Base-by-base conservation (phyloP, 2,329 filamentous ascomycete genomes). In the Acephala macrosclerotiorum region DNA sequence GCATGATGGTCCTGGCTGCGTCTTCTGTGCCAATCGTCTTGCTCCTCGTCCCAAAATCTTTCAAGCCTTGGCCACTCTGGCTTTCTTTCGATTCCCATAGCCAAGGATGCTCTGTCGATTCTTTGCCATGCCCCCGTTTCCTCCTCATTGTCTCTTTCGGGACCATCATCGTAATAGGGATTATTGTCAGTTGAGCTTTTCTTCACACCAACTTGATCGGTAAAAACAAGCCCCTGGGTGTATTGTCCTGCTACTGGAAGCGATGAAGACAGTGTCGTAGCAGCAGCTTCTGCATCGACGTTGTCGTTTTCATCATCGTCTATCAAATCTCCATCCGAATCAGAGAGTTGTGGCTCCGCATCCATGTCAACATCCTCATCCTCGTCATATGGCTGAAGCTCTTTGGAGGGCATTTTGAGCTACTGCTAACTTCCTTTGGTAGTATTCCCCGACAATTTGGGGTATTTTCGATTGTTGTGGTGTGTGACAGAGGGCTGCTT, bases 151-250 rank as follows among this genome's bases (percentile, higher is more conserved):
- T 2, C n/a, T 45, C 14, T 38, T 47, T 14, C n/a, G 8, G 36
- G 35, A 5, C 60, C 51, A 35, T 62, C 60, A 47, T 62, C 60
- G 40, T 62, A 62, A n/a, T 57, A 57, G 6, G 60, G 60, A n/a
- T 29, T 6, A 18, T n/a, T 40, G n/a, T 62, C 60, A 1, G 55
- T 57, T 12, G 29, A 5, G 9, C 29, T 36, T 9, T 25, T 6
- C 22, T n/a, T 20, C 7, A 57, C 20, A 1, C 33, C 33, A 11
- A 3, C 5, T 29, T 29, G 11, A 8, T 53, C 9, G 6, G 1
- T 11, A 7, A 53, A 53, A 4, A 53, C 49, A 53, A 22, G 25
- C 3, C 11, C 11, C 14, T 26, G 49, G 18, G 26, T 29, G 26
- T 53, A 53, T 53, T 14, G 1, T 29, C 25, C 25, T 53, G 22